These are phyloP conservation scores for Neodidymelliopsis sp. DNA, from an alignment of 2,329 filamentous ascomycete genomes.

Conservation along the genomic window DNA sequence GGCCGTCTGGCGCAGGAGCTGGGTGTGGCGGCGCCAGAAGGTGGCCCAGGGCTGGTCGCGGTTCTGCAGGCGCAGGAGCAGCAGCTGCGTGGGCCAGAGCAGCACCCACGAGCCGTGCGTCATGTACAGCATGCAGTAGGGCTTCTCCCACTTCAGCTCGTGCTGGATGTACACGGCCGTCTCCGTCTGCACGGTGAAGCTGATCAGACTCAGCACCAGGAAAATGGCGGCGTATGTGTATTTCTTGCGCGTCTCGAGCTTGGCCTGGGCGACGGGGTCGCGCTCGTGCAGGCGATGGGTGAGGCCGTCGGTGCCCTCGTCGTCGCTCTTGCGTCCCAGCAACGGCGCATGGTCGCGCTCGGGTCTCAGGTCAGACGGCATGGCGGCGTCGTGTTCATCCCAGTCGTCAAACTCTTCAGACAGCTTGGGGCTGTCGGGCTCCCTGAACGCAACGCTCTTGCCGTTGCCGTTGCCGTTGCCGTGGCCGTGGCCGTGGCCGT, in stretches of 20 bases:
- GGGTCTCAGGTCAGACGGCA: slow-evolving; percentile 60
- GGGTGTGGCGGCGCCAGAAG: slow-evolving; percentile 81
- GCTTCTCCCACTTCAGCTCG: slow-evolving; percentile 92
- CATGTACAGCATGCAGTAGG: slow-evolving; percentile 99
- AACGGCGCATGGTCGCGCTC: slow-evolving; percentile 61
- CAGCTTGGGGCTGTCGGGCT: slow-evolving; percentile 27
- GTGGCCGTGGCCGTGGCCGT: slow-evolving; percentile 22
- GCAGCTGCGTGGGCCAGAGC: slow-evolving; percentile 85
- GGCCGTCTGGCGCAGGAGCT: slow-evolving; percentile 69
- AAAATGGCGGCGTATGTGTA: slow-evolving; percentile 90
- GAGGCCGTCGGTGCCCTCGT: slow-evolving; percentile 47
- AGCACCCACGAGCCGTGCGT: slow-evolving; percentile 94
- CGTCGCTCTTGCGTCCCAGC: slow-evolving; percentile 54
- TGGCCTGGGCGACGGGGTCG: slow-evolving; percentile 72
- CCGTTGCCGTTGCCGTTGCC: slow-evolving; percentile 8
- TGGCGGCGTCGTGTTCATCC: slow-evolving; percentile 54
- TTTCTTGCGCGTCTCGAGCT: slow-evolving; percentile 74
- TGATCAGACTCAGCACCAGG: slow-evolving; percentile 79
- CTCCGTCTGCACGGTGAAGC: slow-evolving; percentile 94
- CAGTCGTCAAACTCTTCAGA: slow-evolving; percentile 54
- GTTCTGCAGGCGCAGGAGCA: slow-evolving; percentile 81
- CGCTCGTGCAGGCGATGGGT: slow-evolving; percentile 72
- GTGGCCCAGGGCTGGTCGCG: slow-evolving; percentile 78
- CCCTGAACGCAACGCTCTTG: slow-evolving; percentile 18
- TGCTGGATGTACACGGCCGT: slow-evolving; percentile 95